These are phyloP conservation scores for Penicillium arizonense DNA, from an alignment of 495 filamentous ascomycete genomes.

Conservation along the genomic window DNA sequence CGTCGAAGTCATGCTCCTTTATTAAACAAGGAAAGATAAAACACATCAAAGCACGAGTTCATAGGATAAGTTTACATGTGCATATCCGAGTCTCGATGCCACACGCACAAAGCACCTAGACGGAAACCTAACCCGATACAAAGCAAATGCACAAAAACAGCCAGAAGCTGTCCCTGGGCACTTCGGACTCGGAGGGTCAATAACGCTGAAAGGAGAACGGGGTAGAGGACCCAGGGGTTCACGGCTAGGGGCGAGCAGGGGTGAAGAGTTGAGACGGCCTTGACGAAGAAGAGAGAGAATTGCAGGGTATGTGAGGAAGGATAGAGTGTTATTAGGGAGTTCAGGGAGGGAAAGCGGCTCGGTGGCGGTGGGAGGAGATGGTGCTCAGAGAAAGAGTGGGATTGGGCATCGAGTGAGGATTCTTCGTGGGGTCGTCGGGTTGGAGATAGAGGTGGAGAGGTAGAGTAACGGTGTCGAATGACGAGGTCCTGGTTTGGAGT, in stretches of 20 bases:
- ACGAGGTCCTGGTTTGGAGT: conserved; percentile 39
- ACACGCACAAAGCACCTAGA: conserved; percentile 34
- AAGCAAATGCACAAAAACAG: conserved; percentile 29
- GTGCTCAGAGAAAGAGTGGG: conserved; percentile 34
- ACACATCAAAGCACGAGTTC: not conserved
- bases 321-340: conserved; percentile 23
- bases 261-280: conserved; percentile 52
- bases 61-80: not conserved
- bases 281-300: conserved; percentile 52
- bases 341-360: conserved; percentile 28
- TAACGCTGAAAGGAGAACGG: conserved; percentile 57
- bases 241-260: conserved; percentile 63
- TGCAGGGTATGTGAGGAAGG: conserved; percentile 30
- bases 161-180: conserved; percentile 23
- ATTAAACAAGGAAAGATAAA: not conserved
- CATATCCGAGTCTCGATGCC: conserved; percentile 16
- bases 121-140: conserved; percentile 31
- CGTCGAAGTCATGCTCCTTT: no score
- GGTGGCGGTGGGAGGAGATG: conserved; percentile 59
- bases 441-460: conserved; percentile 25
- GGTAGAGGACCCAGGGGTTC: conserved; percentile 58
- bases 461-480: conserved; percentile 32
- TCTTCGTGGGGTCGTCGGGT: conserved; percentile 18
- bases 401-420: conserved; percentile 21
- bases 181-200: conserved; percentile 43